These are phyloP conservation scores for Neofusicoccum cordaticola DNA, from an alignment of 2,329 filamentous ascomycete genomes.

Conservation along the genomic window DNA sequence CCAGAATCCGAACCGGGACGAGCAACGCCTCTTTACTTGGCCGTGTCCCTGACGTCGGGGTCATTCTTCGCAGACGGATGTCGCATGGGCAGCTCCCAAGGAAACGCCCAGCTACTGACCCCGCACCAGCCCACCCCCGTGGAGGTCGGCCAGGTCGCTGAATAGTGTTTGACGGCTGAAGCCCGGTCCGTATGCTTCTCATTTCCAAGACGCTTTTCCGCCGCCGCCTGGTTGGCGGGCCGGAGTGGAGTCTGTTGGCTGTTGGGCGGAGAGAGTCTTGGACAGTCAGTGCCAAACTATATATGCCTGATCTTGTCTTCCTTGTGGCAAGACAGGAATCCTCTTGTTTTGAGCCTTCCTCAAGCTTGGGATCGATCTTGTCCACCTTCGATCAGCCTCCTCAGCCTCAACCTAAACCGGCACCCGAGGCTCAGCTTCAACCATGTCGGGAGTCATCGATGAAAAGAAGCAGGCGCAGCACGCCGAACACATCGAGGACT, in stretches of 20 bases:
- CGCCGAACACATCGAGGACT: not conserved
- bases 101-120: constrained; percentile 3
- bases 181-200: not conserved
- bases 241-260: not conserved
- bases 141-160: not conserved
- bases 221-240: not conserved
- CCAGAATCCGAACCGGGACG: constrained; percentile 3
- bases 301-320: not conserved
- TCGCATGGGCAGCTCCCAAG: not conserved
- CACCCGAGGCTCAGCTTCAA: not conserved
- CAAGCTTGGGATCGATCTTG: not conserved
- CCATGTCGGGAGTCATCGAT: not conserved
- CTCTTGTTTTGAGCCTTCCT: not conserved
- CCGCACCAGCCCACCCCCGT: not conserved
- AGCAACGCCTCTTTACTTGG: constrained; percentile 11
- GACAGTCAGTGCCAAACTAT: not conserved
- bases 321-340: not conserved
- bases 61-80: not conserved
- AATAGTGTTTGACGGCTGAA: not conserved
- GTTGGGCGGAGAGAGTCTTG: not conserved
- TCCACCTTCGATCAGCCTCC: not conserved
- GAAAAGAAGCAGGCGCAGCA: not conserved
- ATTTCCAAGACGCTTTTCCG: not conserved
- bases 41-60: not conserved
- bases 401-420: not conserved